Conservation (phyloP, 2,329 filamentous ascomycete species). For the Zasmidium cellare region DNA sequence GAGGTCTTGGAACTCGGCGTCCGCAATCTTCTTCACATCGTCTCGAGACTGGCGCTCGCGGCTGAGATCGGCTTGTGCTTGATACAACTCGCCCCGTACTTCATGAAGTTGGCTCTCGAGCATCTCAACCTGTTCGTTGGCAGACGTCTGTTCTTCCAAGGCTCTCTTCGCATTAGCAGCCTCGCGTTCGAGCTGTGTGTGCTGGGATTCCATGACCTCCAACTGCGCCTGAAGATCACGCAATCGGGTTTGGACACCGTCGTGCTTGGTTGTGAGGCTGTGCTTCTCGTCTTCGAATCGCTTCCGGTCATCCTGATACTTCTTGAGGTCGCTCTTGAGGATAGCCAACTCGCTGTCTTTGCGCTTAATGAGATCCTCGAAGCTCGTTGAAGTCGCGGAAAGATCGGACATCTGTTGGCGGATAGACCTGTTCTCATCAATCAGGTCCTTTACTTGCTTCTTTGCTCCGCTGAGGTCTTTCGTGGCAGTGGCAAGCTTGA, state of each 20-base stretch:
- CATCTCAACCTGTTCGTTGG: conserved; percentile 84
- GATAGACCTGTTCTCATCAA: conserved; percentile 77
- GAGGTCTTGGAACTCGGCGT: conserved; percentile 81
- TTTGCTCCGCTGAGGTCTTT: conserved; percentile 78
- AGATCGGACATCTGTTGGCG: conserved; percentile 84
- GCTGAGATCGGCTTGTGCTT: conserved; percentile 83
- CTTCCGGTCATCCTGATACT: conserved; percentile 76
- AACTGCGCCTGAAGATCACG: conserved; percentile 86
- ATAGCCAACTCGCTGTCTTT: conserved; percentile 93
- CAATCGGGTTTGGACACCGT: conserved; percentile 72
- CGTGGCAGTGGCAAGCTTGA: conserved; percentile 74
- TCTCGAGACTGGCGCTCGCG: conserved; percentile 90
- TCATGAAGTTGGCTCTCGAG: conserved; percentile 85
- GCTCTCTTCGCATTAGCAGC: conserved; percentile 83
- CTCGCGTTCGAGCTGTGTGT: conserved; percentile 81
- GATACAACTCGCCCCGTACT: conserved; percentile 81
- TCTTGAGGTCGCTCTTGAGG: conserved; percentile 80
- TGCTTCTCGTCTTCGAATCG: conserved; percentile 77
- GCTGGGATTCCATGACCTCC: conserved; percentile 81
- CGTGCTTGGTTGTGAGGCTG: conserved; percentile 71
- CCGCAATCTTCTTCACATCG: conserved; percentile 85
- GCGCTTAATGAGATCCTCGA: conserved; percentile 87
- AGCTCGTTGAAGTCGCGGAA: conserved; percentile 88
- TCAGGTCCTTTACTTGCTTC: conserved; percentile 71
- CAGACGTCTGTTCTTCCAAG: conserved; percentile 83